phyloP scores from a whole-genome alignment of 2,329 filamentous ascomycete species.

The Pseudopithomyces chartarum region DNA sequence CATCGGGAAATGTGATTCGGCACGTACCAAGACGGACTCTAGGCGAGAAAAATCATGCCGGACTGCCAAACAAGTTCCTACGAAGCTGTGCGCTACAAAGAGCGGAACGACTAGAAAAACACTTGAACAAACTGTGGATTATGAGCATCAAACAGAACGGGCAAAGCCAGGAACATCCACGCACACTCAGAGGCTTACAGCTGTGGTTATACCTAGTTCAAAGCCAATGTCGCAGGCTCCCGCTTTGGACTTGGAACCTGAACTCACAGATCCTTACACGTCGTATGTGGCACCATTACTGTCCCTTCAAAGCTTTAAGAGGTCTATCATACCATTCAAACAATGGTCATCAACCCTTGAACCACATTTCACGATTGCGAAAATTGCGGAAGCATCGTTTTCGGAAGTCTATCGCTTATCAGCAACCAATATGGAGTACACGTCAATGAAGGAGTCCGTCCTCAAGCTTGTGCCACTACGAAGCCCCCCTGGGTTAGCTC shows the following conservation, averaged over 20 bases:
- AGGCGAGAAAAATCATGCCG: conserved; percentile 7
- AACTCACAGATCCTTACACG: conserved; percentile 31
- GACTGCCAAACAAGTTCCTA: conserved; percentile 7
- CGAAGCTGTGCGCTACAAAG: conserved; percentile 12
- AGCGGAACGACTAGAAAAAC: conserved; percentile 4
- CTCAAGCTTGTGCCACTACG: conserved; percentile 51
- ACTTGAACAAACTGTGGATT: conserved; percentile 8
- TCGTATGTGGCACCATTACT: conserved; percentile 34
- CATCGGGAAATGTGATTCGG: conserved; percentile 4
- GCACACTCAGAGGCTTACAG: conserved; percentile 14
- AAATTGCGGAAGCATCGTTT: conserved; percentile 70
- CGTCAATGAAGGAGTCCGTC: conserved; percentile 50
- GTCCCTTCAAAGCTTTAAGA: conserved; percentile 31
- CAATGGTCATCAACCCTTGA: conserved; percentile 50
- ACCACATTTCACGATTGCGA: conserved; percentile 56
- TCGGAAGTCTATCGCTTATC: conserved; percentile 68
- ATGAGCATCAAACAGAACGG: conserved; percentile 1
- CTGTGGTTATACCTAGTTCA: conserved; percentile 15
- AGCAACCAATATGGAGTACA: conserved; percentile 30
- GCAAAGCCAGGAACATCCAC: conserved; percentile 11
- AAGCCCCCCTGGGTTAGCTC: conserved; percentile 39
- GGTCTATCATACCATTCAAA: conserved; percentile 40
- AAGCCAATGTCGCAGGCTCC: conserved; percentile 16
- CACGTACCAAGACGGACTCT: too few species aligned
- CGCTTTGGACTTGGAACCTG: conserved; percentile 19